Percentiles rank a stretch among this genome's conserved stretches.
phyloP scores from a whole-genome alignment of 75 land plant genomes.

The Ceratopteris richardii region DNA sequence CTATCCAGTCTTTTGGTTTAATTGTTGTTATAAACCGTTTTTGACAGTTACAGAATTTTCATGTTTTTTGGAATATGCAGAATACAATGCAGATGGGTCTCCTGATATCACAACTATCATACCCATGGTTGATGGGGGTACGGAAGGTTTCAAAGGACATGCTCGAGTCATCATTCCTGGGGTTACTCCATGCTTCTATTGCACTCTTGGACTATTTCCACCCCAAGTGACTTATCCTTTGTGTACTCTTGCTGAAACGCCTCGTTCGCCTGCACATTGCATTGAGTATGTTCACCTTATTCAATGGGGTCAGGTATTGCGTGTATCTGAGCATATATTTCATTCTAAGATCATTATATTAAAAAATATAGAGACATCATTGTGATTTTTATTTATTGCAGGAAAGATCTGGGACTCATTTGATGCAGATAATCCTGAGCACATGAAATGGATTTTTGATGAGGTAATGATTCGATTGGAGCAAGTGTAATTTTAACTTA shows the following conservation, averaged over 20 bases:
- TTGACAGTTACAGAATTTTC: too few relatives aligned
- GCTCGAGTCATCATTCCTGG: slow-evolving; percentile 95
- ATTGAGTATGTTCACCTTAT: slow-evolving; percentile 98
- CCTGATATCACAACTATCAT: slow-evolving; percentile 70
- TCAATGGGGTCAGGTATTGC: slow-evolving; percentile 98
- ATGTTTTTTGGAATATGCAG: too few relatives aligned
- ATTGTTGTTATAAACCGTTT: too few relatives aligned
- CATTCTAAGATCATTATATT: background rate
- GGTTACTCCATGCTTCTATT: slow-evolving; percentile 91
- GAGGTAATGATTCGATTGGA: slow-evolving; percentile 60
- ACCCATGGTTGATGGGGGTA: slow-evolving; percentile 99
- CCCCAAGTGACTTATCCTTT: slow-evolving; percentile 97
- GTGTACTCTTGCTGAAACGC: slow-evolving; percentile 98
- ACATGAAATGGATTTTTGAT: slow-evolving; percentile 89
- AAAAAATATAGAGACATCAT: too few relatives aligned
- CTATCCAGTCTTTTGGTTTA: too few relatives aligned
- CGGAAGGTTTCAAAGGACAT: slow-evolving; percentile 98
- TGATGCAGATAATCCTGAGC: slow-evolving; percentile 94
- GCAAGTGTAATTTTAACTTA: too few relatives aligned
- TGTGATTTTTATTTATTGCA: slow-evolving; percentile 6
- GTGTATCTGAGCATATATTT: background rate
- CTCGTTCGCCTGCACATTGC: slow-evolving; percentile 95
- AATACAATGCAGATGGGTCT: slow-evolving; percentile 79
- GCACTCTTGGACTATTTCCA: slow-evolving; percentile 92
- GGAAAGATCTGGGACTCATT: slow-evolving; percentile 81